Evolutionary conservation across 140 eudicot genomes (phyloP), one percentile per base, ranked within the genome.

Genomic region (Erigeron philadelphicus): DNA sequence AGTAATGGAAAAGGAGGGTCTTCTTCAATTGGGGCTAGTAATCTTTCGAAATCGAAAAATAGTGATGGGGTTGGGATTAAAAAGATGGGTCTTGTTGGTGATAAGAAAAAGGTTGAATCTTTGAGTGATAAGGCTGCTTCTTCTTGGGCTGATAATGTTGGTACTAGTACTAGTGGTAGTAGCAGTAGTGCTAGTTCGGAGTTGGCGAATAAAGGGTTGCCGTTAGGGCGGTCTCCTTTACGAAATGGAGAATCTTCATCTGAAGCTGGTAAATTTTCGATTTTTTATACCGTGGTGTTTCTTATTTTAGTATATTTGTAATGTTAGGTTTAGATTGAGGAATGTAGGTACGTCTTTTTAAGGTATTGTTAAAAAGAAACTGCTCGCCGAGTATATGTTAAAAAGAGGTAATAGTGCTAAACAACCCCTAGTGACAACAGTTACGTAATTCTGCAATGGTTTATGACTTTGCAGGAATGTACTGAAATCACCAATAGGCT

Each of bases 21-120:
- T 63, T 69, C 75, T 58, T 71, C 77, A 21, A 50, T 83, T 75
- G 95, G 89, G 61, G 89, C 89, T 43, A 88, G 96, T 78, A 88
- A 86, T 25, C 79, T 88, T 66, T 88, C 94, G 0, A 83, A 80
- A 77, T 75, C 84, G 5, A 63, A 73, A 41, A 73, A 38, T 31
- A 48, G 76, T 52, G 80, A 74, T 7, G 71, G 75, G 18, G 82
- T 72, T 46, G 84, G 75, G 13, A 64, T 54, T n/a, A 80, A 71
- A 35, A 77, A 64, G 35, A 61, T 50, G 53, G 79, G 73, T 38
- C 41, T 55, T 31, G 38, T 31, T 31, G 38, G 38, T 31, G 38
- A 31, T 31, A 31, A 31, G 38, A 31, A 31, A 31, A 31, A 31
- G 38, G 3, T 31, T 31, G 38, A 31, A 31, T 31, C 38, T 31